Conservation (phyloP, 352 stramenopile genomes). For the Aphanomyces stellatus region DNA sequence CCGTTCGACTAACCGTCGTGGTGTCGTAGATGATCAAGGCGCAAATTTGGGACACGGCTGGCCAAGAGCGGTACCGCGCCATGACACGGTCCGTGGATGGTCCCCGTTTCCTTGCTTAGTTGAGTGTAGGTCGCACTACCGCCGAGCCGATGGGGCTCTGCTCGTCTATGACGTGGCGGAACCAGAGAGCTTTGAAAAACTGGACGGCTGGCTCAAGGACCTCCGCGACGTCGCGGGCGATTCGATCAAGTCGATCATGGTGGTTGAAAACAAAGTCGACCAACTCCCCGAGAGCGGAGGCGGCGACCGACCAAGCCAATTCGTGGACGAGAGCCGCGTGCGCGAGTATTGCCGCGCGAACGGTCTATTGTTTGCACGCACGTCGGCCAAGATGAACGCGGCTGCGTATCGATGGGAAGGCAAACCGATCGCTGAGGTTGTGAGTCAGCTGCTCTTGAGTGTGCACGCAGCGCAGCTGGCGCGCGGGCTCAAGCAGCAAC, state of each 20-base stretch:
- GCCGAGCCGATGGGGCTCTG: slow-evolving; percentile 76
- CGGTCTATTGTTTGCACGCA: slow-evolving; percentile 51
- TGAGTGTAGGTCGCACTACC: slow-evolving; percentile 81
- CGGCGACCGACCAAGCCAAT: slow-evolving; percentile 23
- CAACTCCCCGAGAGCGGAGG: slow-evolving; percentile 28
- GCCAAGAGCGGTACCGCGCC: slow-evolving; percentile 83
- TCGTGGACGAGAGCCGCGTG: slow-evolving; percentile 39
- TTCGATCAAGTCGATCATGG: slow-evolving; percentile 77
- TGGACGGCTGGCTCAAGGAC: slow-evolving; percentile 84
- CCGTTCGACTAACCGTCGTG: background rate
- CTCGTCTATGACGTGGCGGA: slow-evolving; percentile 90
- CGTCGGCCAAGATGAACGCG: slow-evolving; percentile 53
- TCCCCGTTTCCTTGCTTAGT: too few species aligned
- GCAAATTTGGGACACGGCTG: slow-evolving; percentile 86
- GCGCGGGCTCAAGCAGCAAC: slow-evolving; percentile 19
- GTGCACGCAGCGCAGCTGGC: slow-evolving; percentile 45
- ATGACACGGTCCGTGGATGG: too few species aligned
- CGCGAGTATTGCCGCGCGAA: slow-evolving; percentile 45
- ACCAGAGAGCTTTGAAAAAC: slow-evolving; percentile 71
- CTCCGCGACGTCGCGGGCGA: slow-evolving; percentile 75
- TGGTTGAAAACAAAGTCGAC: slow-evolving; percentile 90
- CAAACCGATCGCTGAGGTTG: slow-evolving; percentile 35
- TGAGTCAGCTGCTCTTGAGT: slow-evolving; percentile 46
- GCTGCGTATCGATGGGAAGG: slow-evolving; percentile 51
- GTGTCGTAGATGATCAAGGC: slow-evolving; percentile 47